Evolutionary conservation across 371 early-diverging fungal species (phyloP), one percentile per base, ranked within the genome.

Genomic region (Zopfochytrium polystomum): DNA sequence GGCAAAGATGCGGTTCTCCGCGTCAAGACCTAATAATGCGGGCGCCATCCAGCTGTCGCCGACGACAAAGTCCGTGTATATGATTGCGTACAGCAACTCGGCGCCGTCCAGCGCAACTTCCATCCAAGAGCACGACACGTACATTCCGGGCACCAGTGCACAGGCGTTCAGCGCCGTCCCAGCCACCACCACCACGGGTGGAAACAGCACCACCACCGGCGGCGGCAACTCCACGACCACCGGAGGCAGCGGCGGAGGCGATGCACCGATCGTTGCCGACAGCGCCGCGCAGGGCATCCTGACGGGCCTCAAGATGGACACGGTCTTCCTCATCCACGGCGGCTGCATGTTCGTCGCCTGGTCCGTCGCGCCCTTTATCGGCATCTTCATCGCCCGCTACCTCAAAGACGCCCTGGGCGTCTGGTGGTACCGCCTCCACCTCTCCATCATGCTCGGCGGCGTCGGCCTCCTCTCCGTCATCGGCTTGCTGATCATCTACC

Each of bases 381-480:
- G 66, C 23, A 62, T 73, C 32, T 73, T 73, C 52, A 59, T 70
- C 25, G 79, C 79, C 1, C 59, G 75, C 7, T 72, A 70, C 61
- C 13, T 72, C 27, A 78, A 73, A 49, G 63, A 65, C 57, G 22
- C 50, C 2, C 26, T 73, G 7, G 74, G 74, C n/a, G 50, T 58
- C 54, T 32, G 22, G 49, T 73, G 74, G 74, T 73, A 60, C 60
- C 26, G 27, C 20, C 32, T 57, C 57, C 70, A 70, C 45, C 27
- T 62, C 7, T 30, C 34, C 18, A 45, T 55, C n/a, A n/a, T n/a
- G n/a, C n/a, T n/a, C n/a, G n/a, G n/a, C n/a, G n/a, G n/a, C n/a
- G n/a, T n/a, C n/a, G 33, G 59, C 22, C 29, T 57, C 23, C 30
- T 49, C 34, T 35, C 56, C 23, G 9, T 68, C 2, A 56, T 47